These are phyloP conservation scores for Annulohypoxylon nitens DNA, from an alignment of 495 filamentous ascomycete genomes.

Conservation along the genomic window DNA sequence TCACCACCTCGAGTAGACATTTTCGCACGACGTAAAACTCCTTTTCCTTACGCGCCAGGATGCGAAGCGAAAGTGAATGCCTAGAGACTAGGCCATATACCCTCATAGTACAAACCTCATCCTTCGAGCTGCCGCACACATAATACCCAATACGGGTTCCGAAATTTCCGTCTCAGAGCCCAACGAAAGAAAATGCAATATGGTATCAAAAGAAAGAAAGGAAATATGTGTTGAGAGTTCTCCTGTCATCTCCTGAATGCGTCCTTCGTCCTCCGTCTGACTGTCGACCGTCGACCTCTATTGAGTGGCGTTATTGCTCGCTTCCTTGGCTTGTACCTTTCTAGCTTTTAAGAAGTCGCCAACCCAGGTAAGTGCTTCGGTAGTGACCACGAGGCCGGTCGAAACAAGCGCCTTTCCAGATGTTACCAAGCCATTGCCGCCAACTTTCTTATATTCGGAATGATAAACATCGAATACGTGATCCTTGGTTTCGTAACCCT, in stretches of 20 bases:
- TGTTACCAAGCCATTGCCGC: constrained; percentile 74
- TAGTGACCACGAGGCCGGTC: constrained; percentile 77
- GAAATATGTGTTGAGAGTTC: constrained; percentile 23
- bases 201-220: constrained; percentile 46
- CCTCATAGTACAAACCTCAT: constrained; percentile 7
- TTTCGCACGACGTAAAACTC: constrained; percentile 3
- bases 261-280: constrained; percentile 14
- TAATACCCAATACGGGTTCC: constrained; percentile 27
- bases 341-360: constrained; percentile 67
- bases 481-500: constrained; percentile 76
- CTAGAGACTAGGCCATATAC: constrained; percentile 5
- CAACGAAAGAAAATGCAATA: constrained; percentile 30
- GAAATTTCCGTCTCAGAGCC: constrained; percentile 6
- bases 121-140: constrained; percentile 12
- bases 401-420: constrained; percentile 80
- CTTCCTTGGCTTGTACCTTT: constrained; percentile 71
- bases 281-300: constrained; percentile 31
- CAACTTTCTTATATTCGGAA: constrained; percentile 81
- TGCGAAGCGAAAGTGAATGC: constrained; percentile 37
- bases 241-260: not conserved
- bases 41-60: constrained; percentile 17
- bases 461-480: constrained; percentile 81
- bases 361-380: constrained; percentile 73
- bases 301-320: constrained; percentile 28
- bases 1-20: constrained; percentile 18